phyloP scores from a whole-genome alignment of 1,284 basidiomycete species.

The Ganoderma lucidum region DNA sequence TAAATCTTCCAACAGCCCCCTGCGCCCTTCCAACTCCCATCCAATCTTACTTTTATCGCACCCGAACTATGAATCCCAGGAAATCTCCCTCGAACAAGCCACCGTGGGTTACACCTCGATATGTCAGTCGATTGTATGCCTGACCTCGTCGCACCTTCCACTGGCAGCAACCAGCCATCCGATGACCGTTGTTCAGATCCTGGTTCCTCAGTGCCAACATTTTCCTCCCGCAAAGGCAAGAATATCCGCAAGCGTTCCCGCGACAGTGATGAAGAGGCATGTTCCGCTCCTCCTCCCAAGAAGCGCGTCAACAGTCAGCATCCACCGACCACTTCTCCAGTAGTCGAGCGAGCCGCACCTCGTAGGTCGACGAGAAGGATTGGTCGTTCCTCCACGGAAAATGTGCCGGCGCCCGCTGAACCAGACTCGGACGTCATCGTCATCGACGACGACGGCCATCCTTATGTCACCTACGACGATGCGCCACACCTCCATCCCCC shows the following conservation, averaged over 20 bases:
- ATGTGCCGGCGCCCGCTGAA: background rate
- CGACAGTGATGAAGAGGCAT: background rate
- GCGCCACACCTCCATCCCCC: slow-evolving; percentile 7
- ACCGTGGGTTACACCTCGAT: background rate
- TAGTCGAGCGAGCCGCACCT: background rate
- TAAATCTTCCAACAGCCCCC: background rate
- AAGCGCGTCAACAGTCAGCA: background rate
- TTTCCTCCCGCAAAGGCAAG: background rate
- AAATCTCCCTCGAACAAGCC: background rate
- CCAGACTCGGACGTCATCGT: background rate
- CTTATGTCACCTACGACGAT: background rate
- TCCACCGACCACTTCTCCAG: background rate
- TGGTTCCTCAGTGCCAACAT: background rate
- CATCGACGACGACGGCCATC: background rate
- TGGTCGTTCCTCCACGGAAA: background rate
- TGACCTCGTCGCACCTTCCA: background rate
- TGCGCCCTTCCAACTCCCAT: background rate
- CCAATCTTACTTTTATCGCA: background rate
- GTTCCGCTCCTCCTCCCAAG: background rate
- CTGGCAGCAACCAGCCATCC: background rate
- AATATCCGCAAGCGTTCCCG: background rate
- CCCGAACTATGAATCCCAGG: background rate
- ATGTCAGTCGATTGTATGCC: background rate
- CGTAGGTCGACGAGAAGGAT: background rate
- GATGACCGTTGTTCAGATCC: background rate